These are phyloP conservation scores for Saururus chinensis DNA, from an alignment of 164 flowering plant species.

Conservation along the genomic window DNA sequence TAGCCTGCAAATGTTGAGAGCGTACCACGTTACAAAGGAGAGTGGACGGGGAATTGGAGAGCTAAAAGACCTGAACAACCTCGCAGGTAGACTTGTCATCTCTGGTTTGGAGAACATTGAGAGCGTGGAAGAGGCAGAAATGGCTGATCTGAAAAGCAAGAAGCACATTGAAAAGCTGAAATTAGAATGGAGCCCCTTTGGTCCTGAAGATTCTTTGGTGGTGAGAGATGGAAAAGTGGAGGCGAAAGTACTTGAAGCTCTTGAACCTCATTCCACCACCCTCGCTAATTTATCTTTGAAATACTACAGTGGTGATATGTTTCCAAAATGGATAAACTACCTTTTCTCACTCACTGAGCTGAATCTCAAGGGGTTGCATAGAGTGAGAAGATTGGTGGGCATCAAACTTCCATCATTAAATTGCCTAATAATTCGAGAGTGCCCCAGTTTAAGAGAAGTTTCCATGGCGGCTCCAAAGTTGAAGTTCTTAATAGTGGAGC, in stretches of 20 bases:
- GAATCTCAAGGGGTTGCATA: not conserved
- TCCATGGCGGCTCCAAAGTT: conserved; percentile 13
- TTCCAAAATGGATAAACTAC: too few relatives aligned
- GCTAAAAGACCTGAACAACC: conserved; percentile 5
- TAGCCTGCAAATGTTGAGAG: conserved; percentile 11
- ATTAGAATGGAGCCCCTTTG: too few relatives aligned
- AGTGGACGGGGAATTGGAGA: too few relatives aligned
- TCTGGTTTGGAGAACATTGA: conserved; percentile 10
- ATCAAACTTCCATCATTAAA: too few relatives aligned
- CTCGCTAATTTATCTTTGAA: conserved; percentile 2
- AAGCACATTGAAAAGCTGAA: too few relatives aligned
- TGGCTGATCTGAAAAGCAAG: too few relatives aligned
- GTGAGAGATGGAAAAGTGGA: too few relatives aligned
- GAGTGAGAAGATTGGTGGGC: conserved; percentile 14
- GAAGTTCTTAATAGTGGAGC: not conserved
- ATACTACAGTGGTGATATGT: conserved; percentile 12
- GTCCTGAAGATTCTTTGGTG: too few relatives aligned
- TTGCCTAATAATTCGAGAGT: too few relatives aligned
- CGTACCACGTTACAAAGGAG: conserved; percentile 16
- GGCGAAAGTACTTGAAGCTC: too few relatives aligned
- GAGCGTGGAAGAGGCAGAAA: too few relatives aligned
- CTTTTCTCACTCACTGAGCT: conserved; percentile 7
- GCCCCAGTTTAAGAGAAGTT: too few relatives aligned
- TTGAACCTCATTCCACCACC: conserved; percentile 14
- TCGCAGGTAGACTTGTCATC: conserved; percentile 13